These are phyloP conservation scores for Linaria vulgaris DNA, from an alignment of 257 asterid species.

Conservation along the genomic window DNA sequence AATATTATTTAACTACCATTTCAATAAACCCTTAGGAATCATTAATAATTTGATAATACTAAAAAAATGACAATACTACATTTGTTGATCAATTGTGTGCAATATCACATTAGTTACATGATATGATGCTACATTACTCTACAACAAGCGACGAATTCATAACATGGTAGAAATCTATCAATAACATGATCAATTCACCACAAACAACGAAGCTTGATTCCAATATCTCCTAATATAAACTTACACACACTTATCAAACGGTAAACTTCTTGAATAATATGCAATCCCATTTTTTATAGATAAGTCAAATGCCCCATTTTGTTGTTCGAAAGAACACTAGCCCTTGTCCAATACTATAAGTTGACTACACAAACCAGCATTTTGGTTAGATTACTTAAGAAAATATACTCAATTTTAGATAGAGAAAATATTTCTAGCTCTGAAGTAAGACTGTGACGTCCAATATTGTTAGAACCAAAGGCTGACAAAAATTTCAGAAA, in stretches of 20 bases:
- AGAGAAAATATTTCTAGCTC: neutral
- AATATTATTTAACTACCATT: no score
- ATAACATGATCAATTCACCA: no score
- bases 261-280: neutral
- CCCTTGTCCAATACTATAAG: slow-evolving; percentile 2
- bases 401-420: neutral
- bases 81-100: no score
- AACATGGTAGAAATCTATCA: no score
- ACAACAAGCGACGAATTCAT: no score
- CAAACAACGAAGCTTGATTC: neutral
- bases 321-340: neutral
- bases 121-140: no score
- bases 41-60: no score
- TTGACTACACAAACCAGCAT: slow-evolving; percentile 21
- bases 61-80: no score
- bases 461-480: slow-evolving; percentile 1
- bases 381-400: slow-evolving; percentile 2
- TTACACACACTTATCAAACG: neutral
- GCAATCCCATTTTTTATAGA: neutral
- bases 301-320: neutral
- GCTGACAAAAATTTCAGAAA: neutral
- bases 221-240: neutral
- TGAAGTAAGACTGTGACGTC: neutral
- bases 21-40: no score
- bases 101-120: no score